Percentiles rank a stretch among this genome's conserved stretches.
These are phyloP conservation scores for Eutypella sp. DNA, from an alignment of 2,329 filamentous ascomycete genomes.

Conservation along the genomic window DNA sequence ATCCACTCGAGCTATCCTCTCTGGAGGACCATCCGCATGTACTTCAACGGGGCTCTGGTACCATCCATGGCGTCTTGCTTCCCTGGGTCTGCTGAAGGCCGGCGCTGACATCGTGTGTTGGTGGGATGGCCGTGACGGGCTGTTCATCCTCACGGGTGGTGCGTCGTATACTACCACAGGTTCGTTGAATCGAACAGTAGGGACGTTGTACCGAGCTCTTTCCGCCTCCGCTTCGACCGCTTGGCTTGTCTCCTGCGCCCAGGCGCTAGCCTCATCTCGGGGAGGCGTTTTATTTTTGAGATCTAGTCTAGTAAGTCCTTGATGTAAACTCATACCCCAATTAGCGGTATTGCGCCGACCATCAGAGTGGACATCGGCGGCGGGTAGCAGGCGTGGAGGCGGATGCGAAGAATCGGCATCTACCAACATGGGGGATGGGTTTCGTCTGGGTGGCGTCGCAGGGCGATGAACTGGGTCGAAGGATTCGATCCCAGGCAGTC, in stretches of 20 bases:
- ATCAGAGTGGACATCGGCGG: constrained; percentile 31
- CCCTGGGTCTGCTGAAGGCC: constrained; percentile 49
- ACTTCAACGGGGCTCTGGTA: constrained; percentile 52
- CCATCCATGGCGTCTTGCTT: constrained; percentile 66
- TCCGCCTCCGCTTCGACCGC: constrained; percentile 53
- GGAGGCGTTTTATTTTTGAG: constrained; percentile 49
- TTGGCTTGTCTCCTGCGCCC: constrained; percentile 53
- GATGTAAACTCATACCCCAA: constrained; percentile 63
- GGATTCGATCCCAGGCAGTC: constrained; percentile 85
- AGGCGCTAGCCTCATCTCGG: constrained; percentile 47
- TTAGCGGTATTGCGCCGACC: constrained; percentile 48
- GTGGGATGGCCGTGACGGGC: constrained; percentile 32
- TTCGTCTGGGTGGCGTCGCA: constrained; percentile 57
- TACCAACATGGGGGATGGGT: constrained; percentile 72
- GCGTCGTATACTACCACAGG: constrained; percentile 27
- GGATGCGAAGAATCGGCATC: constrained; percentile 47
- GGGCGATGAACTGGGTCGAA: constrained; percentile 71
- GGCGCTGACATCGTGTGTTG: constrained; percentile 59
- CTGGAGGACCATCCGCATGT: constrained; percentile 33
- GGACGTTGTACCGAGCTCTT: constrained; percentile 39
- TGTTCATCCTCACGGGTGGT: constrained; percentile 8
- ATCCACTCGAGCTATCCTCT: constrained; percentile 43
- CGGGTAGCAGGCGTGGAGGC: constrained; percentile 27
- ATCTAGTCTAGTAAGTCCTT: constrained; percentile 61
- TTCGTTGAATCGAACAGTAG: constrained; percentile 53